phyloP scores from a whole-genome alignment of 495 filamentous ascomycete genomes.

The Delitschia confertaspora region DNA sequence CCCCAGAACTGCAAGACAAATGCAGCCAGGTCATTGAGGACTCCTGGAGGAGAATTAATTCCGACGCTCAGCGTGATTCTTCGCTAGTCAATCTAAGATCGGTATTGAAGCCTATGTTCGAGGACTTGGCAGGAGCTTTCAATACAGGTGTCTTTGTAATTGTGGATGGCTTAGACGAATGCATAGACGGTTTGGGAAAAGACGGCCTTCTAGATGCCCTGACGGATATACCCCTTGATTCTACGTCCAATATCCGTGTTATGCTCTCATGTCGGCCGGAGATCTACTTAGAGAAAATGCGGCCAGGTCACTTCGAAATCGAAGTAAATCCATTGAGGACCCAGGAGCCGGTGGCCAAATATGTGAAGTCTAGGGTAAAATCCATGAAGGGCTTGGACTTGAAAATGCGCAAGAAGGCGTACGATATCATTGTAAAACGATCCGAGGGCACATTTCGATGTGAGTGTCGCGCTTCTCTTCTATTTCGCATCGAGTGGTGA shows the following conservation, averaged over 20 bases:
- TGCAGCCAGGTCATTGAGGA: slow-evolving; percentile 1
- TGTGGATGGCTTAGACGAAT: slow-evolving; percentile 1
- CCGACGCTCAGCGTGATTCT: background rate
- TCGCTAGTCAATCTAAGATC: background rate
- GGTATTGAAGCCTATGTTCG: slow-evolving; percentile 1
- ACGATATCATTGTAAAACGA: background rate
- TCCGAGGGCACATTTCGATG: too few relatives aligned
- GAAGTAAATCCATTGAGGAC: too few relatives aligned
- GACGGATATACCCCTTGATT: too few relatives aligned
- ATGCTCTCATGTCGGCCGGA: too few relatives aligned
- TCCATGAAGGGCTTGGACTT: too few relatives aligned
- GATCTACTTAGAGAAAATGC: too few relatives aligned
- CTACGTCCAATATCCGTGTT: too few relatives aligned
- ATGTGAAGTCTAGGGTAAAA: too few relatives aligned
- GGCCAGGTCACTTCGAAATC: too few relatives aligned
- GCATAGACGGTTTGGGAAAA: background rate
- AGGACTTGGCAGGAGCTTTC: background rate
- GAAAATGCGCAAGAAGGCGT: background rate
- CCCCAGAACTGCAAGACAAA: background rate
- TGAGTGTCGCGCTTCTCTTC: too few relatives aligned
- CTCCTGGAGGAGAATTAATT: background rate
- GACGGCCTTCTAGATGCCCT: background rate
- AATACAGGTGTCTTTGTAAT: background rate
- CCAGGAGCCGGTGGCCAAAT: too few relatives aligned
- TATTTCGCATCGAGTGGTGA: too few relatives aligned